Evolutionary conservation across 306 rosid genomes (phyloP), one percentile per base, ranked within the genome.

Genomic region (Cucumis cinereus): DNA sequence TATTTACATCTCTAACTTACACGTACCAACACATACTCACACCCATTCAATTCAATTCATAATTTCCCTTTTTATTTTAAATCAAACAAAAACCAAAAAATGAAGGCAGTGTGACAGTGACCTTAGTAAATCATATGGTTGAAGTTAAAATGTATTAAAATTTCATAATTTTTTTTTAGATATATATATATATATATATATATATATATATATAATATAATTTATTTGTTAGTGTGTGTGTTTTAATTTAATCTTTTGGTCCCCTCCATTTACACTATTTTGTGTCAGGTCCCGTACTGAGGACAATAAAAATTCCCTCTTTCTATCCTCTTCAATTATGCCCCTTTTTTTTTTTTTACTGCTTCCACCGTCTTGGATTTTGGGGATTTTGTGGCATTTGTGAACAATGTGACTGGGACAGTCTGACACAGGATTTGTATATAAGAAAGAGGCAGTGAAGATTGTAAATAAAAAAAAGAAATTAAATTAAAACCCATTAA

Each of bases 11-110:
- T 33, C 15, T 36, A 67, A 38, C 53, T 35, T 62, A 35, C 45
- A 59, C 8, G 24, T 22, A 58, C 77, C 50, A 40, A 35, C 78
- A 66, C 77, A 57, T n/a, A n/a, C n/a, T n/a, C 78, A 56, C 73
- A 36, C 35, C 35, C 35, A 30, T n/a, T n/a, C n/a, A n/a, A n/a
- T n/a, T n/a, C n/a, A n/a, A n/a, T n/a, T n/a, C n/a, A n/a, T n/a
- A n/a, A n/a, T n/a, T n/a, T n/a, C n/a, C n/a, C n/a, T n/a, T n/a
- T n/a, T n/a, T n/a, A n/a, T n/a, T n/a, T n/a, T n/a, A n/a, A n/a
- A n/a, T n/a, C n/a, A n/a, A n/a, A n/a, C n/a, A n/a, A n/a, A n/a
- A n/a, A n/a, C n/a, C n/a, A n/a, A 26, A 26, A 26, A 26, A 26
- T 26, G 30, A 26, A 26, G 30, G 30, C 30, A 26, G 30, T 26